Percentiles rank a stretch among this genome's conserved stretches.
Conservation (phyloP, 192 early-diverging fungal species). For the Backusella macrospora region DNA sequence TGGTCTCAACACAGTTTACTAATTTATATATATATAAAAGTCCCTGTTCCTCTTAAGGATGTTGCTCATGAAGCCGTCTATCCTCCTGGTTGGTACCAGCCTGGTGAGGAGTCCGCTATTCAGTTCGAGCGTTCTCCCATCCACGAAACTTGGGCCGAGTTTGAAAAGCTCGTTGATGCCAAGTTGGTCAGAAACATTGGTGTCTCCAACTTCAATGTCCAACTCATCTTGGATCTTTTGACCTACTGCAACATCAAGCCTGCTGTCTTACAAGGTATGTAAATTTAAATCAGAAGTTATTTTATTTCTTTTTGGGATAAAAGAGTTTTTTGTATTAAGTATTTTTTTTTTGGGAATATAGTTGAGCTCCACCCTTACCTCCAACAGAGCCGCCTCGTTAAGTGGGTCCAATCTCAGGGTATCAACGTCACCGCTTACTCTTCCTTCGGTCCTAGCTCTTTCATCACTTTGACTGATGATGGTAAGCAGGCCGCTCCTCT, state of each 20-base stretch:
- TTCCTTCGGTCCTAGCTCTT: constrained; percentile 60
- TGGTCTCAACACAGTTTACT: background rate
- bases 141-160: constrained; percentile 66
- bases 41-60: constrained; percentile 52
- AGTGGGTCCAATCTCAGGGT: constrained; percentile 55
- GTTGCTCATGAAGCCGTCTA: constrained; percentile 46
- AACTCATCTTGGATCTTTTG: constrained; percentile 56
- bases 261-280: constrained; percentile 60
- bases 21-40: background rate
- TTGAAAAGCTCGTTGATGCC: constrained; percentile 67
- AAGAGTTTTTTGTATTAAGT: background rate
- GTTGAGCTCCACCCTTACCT: constrained; percentile 77
- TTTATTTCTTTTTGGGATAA: background rate
- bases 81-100: constrained; percentile 49
- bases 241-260: constrained; percentile 64
- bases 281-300: background rate
- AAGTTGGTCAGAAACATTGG: constrained; percentile 64
- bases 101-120: constrained; percentile 27
- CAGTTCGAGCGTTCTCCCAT: constrained; percentile 49
- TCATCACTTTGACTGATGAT: constrained; percentile 19
- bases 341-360: background rate
- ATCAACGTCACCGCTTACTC: constrained; percentile 76
- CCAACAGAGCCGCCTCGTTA: constrained; percentile 63
- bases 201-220: constrained; percentile 69
- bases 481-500: constrained; percentile 45